phyloP scores from a whole-genome alignment of 1,139 yeast species.

The Pichia sp. region DNA sequence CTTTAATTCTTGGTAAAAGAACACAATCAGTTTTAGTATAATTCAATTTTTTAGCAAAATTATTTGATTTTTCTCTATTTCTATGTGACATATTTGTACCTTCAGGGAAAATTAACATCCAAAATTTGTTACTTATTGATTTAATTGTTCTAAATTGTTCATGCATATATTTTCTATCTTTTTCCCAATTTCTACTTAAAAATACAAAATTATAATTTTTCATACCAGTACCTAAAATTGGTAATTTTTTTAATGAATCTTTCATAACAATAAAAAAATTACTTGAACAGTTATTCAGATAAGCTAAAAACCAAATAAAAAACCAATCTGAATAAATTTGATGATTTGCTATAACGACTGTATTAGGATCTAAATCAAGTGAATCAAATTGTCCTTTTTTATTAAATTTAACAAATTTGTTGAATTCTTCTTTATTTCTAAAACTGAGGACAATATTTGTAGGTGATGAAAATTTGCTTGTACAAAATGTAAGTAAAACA shows the following conservation, averaged over 20 bases:
- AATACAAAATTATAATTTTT: slow-evolving; percentile 70
- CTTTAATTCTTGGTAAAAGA: slow-evolving; percentile 76
- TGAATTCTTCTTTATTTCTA: slow-evolving; percentile 30
- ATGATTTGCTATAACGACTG: slow-evolving; percentile 75
- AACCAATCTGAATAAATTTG: slow-evolving; percentile 96
- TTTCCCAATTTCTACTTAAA: slow-evolving; percentile 77
- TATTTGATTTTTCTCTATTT: slow-evolving; percentile 53
- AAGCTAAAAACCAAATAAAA: slow-evolving; percentile 81
- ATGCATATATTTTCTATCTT: slow-evolving; percentile 57
- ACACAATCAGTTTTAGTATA: slow-evolving; percentile 44
- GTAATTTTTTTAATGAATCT: slow-evolving; percentile 67
- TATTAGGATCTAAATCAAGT: slow-evolving; percentile 39
- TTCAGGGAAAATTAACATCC: slow-evolving; percentile 77
- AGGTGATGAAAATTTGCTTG: slow-evolving; percentile 37
- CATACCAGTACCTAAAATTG: slow-evolving; percentile 88
- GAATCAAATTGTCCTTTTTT: slow-evolving; percentile 9
- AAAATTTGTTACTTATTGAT: slow-evolving; percentile 32
- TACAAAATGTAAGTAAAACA: slow-evolving; percentile 39
- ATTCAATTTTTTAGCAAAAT: slow-evolving; percentile 43
- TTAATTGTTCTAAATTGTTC: slow-evolving; percentile 41
- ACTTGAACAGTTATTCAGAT: slow-evolving; percentile 59
- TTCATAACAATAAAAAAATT: slow-evolving; percentile 69
- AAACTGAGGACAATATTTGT: slow-evolving; percentile 37
- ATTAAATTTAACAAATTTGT: slow-evolving; percentile 24
- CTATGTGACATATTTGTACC: slow-evolving; percentile 80